Evolutionary conservation across 208 protist genomes (phyloP), one percentile per base, ranked within the genome.

Genomic region (Polymyxa betae): DNA sequence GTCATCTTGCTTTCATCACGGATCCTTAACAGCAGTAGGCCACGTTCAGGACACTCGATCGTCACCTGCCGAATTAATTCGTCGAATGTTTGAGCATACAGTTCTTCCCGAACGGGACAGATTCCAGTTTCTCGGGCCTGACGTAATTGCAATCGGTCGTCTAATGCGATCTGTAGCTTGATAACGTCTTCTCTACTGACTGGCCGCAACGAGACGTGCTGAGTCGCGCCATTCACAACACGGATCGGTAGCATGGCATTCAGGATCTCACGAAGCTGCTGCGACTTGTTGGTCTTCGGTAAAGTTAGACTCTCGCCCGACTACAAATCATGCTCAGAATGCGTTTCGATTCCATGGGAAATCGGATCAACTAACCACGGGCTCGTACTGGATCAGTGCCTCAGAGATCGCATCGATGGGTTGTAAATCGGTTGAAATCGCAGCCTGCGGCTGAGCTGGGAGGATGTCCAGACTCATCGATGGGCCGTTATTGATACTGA

Each of bases 1-100:
- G 96, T 97, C 96, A 97, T 97, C 0, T 97, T 88, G 1, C 97
- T 88, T 93, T 99, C 98, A 54, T 99, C 98, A 0, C 97, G 92
- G 49, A 99, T 94, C 5, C 98, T 96, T 35, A 98, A 94, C 41
- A 99, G 94, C 89, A 99, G 94, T 46, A 99, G 93, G 10, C 98
- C 98, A 1, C 98, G 94, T 92, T 98, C 97, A 1, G 97, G 95
- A 89, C 98, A 98, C 89, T 98, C 97, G 38, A 99, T 92, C 5
- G 98, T 98, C n/a, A 98, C 94, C 93, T 99, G 97, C 10, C 98
- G 96, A 89, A 99, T 98, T n/a, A 99, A 64, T 89, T 97, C 96
- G 77, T 96, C 95, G 35, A 99, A 99, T 24, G 96, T 93, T 90
- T 99, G 97, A 1, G 95, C 60, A 93, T 99, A 99, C 5, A 99